Percentiles rank a stretch among this genome's conserved stretches.
These are phyloP conservation scores for Fonsecaea multimorphosa DNA, from an alignment of 2,329 filamentous ascomycete species.

Conservation along the genomic window DNA sequence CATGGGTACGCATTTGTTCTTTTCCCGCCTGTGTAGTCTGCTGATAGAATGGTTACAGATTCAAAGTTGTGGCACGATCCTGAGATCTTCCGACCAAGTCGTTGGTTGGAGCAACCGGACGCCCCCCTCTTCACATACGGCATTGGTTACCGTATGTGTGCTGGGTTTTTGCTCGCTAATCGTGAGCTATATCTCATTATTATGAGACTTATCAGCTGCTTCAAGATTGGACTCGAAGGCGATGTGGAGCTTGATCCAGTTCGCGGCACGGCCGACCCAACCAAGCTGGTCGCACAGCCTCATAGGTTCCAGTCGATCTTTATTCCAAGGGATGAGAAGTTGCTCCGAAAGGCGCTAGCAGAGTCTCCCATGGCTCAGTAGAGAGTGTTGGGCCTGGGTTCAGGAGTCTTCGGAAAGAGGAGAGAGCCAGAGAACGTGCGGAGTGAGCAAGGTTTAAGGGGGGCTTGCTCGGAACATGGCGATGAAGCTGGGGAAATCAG, in stretches of 20 bases:
- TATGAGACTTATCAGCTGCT: constrained; percentile 66
- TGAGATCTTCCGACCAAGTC: constrained; percentile 64
- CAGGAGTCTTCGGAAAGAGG: not conserved
- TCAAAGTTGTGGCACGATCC: constrained; percentile 63
- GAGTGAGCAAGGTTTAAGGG: no score
- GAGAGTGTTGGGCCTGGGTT: not conserved
- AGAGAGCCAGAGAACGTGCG: not conserved
- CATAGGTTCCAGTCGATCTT: not conserved
- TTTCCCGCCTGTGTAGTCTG: not conserved
- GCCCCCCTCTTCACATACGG: constrained; percentile 70
- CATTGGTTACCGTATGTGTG: constrained; percentile 71
- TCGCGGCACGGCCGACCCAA: not conserved
- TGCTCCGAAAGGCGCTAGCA: not conserved
- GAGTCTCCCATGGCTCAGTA: not conserved
- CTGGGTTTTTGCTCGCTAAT: constrained; percentile 67
- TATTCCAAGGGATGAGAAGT: not conserved
- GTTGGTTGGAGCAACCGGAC: constrained; percentile 68
- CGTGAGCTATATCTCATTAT: constrained; percentile 69
- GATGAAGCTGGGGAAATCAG: not conserved
- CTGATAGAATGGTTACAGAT: constrained; percentile 40
- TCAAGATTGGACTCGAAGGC: constrained; percentile 54
- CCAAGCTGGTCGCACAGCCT: constrained; percentile 1
- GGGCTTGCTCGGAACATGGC: no score
- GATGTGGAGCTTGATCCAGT: not conserved
- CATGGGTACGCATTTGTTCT: constrained; percentile 51